Base-by-base conservation (phyloP, 2,329 filamentous ascomycete genomes). In the Pseudocercospora pini-densiflorae region DNA sequence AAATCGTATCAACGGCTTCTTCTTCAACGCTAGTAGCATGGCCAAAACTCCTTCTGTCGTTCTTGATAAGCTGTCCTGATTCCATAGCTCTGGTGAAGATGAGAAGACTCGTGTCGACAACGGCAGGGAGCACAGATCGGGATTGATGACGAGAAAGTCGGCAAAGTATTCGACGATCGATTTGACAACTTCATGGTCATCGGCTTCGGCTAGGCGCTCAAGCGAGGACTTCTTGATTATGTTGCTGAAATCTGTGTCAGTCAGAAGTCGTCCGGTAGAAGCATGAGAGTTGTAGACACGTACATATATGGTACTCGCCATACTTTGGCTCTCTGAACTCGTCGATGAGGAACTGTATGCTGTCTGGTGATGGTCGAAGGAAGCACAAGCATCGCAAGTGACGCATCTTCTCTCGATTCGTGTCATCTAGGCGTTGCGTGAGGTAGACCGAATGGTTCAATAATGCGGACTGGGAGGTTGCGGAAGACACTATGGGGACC, bases 391-490 rank as follows among this genome's bases (percentile, higher is more conserved):
- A 99, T 61, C 93, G 89, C 61, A 99, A 85, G 82, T 99, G 95
- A 68, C 95, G 91, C 95, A 99, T 98, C 85, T 97, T 97, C 82
- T 99, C 96, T 57, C 95, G 88, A 69, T 89, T 89, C 66, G 87
- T 83, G 74, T 97, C 98, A 78, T 98, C 95, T 64, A 99, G 84
- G 66, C 95, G 93, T 80, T 99, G 95, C 75, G 96, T 97, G 68
- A 99, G 92, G 81, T 97, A 99, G 72, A 99, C 92, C 82, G 98
- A 94, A 82, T 99, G 93, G 77, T 92, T 97, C 69, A 99, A 89
- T 21, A 99, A 88, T 45, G 93, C 89, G 29, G 95, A 99, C 79
- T 99, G 96, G 1, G 95, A 98, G 68, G 94, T 94, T 62, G 95
- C 94, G 5, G 94, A 96, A 9, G 96, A 99, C 21, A 97, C 89